Conservation (phyloP, 768 basidiomycete species). For the Auricularia sp. region DNA sequence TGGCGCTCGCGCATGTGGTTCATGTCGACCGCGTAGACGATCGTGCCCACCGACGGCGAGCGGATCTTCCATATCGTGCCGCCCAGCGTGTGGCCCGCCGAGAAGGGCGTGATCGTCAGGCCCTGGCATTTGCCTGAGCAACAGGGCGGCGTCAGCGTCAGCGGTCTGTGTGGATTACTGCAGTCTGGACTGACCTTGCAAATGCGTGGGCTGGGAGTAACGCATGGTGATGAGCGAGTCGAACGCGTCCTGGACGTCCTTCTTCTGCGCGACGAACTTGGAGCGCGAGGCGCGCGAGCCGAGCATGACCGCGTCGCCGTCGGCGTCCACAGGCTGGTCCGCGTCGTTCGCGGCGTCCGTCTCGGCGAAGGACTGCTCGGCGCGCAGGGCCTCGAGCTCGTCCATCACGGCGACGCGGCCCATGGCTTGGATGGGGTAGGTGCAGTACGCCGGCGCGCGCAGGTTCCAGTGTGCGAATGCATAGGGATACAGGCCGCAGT, state of each 20-base stretch:
- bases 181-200: slow-evolving; percentile 56
- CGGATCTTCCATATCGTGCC: slow-evolving; percentile 98
- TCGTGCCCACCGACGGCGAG: slow-evolving; percentile 93
- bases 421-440: slow-evolving; percentile 92
- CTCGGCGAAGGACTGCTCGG: slow-evolving; percentile 40
- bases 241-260: slow-evolving; percentile 89
- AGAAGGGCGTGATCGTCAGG: slow-evolving; percentile 88
- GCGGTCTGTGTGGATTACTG: too few species aligned
- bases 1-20: slow-evolving; percentile 96
- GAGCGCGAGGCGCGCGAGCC: slow-evolving; percentile 21
- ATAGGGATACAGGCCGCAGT: slow-evolving; percentile 88
- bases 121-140: slow-evolving; percentile 76
- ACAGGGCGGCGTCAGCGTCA: too few species aligned
- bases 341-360: slow-evolving; percentile 15
- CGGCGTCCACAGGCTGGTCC: slow-evolving; percentile 10
- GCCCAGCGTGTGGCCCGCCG: slow-evolving; percentile 89
- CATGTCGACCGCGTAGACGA: slow-evolving; percentile 88
- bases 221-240: slow-evolving; percentile 84
- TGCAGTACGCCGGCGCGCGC: slow-evolving; percentile 85
- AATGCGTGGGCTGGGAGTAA: slow-evolving; percentile 91
- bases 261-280: slow-evolving; percentile 64
- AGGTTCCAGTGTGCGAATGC: slow-evolving; percentile 83
- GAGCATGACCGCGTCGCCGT: slow-evolving; percentile 16
- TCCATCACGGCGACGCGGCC: slow-evolving; percentile 84
- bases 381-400: slow-evolving; percentile 72